Conservation (phyloP, 2,329 filamentous ascomycete genomes). For the Fusarium sp. region DNA sequence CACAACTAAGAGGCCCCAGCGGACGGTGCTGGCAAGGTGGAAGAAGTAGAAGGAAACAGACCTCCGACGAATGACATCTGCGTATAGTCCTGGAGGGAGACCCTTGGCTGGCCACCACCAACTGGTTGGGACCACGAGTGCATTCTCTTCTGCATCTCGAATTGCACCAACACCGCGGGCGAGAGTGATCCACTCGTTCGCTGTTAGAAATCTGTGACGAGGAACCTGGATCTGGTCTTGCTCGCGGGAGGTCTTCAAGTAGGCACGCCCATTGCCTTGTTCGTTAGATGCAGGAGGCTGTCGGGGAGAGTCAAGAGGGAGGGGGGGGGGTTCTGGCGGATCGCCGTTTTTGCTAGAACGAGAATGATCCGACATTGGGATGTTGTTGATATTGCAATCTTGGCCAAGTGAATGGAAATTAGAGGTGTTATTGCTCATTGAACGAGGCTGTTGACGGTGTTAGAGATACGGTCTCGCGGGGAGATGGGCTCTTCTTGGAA, state of each 20-base stretch:
- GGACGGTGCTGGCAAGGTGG: slow-evolving; percentile 55
- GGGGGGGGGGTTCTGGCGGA: neutral
- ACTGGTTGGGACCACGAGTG: slow-evolving; percentile 56
- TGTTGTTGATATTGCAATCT: neutral
- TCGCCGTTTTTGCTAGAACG: neutral
- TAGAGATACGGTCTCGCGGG: neutral
- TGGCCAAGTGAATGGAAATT: neutral
- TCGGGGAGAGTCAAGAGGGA: neutral
- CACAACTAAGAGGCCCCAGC: slow-evolving; percentile 61
- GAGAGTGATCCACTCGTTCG: slow-evolving; percentile 59
- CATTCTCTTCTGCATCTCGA: slow-evolving; percentile 57
- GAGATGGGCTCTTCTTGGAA: neutral
- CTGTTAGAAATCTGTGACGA: slow-evolving; percentile 55
- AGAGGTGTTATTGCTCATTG: neutral
- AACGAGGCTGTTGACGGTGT: neutral
- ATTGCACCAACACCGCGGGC: slow-evolving; percentile 62
- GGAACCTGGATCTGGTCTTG: neutral
- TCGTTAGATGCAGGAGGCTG: slow-evolving; percentile 1
- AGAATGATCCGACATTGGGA: slow-evolving; percentile 1
- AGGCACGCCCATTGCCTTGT: neutral
- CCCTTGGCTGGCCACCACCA: slow-evolving; percentile 61
- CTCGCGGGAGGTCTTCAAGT: neutral
- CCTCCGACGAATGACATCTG: slow-evolving; percentile 59
- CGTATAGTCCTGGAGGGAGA: slow-evolving; percentile 62
- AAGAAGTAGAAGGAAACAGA: slow-evolving; percentile 59